Percentiles rank a stretch among this genome's conserved stretches.
These are phyloP conservation scores for Limonium bicolor DNA, from an alignment of 148 eudicot species.

Conservation along the genomic window DNA sequence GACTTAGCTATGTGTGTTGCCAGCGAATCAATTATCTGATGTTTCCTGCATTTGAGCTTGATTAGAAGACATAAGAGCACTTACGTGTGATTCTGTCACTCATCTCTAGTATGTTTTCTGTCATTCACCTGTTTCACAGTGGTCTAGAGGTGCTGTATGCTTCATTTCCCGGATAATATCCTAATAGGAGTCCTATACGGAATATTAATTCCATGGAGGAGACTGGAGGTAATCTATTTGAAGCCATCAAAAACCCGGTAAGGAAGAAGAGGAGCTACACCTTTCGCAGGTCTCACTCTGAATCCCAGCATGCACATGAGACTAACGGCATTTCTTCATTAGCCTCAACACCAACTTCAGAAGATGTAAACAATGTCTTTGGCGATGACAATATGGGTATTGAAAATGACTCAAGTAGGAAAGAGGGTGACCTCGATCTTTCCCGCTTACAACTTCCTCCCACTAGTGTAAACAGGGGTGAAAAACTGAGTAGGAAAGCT, in stretches of 20 bases:
- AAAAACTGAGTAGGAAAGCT: slow-evolving; percentile 18
- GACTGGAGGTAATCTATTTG: slow-evolving; percentile 24
- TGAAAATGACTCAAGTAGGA: slow-evolving; percentile 38
- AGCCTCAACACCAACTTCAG: slow-evolving; percentile 50
- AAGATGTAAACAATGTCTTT: slow-evolving; percentile 46
- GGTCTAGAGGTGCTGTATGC: too few species aligned
- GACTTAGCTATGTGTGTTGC: too few species aligned
- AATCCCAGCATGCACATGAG: slow-evolving; percentile 23
- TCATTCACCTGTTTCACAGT: too few species aligned
- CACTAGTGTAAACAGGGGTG: slow-evolving; percentile 26
- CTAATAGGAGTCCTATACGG: too few species aligned
- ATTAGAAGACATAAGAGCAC: too few species aligned
- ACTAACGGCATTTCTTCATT: slow-evolving; percentile 30
- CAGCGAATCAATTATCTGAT: too few species aligned
- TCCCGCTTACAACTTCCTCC: slow-evolving; percentile 30
- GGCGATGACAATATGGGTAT: slow-evolving; percentile 52
- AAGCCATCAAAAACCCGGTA: slow-evolving; percentile 27
- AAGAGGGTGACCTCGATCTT: slow-evolving; percentile 62
- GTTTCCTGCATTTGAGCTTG: too few species aligned
- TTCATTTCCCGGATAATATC: too few species aligned
- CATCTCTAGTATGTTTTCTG: too few species aligned
- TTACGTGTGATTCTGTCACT: too few species aligned
- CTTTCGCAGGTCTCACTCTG: slow-evolving; percentile 50
- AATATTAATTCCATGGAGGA: too few species aligned
- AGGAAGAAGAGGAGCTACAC: slow-evolving; percentile 56